These are phyloP conservation scores for Calonectria pseudoturangicola DNA, from an alignment of 2,329 filamentous ascomycete genomes.

Conservation along the genomic window DNA sequence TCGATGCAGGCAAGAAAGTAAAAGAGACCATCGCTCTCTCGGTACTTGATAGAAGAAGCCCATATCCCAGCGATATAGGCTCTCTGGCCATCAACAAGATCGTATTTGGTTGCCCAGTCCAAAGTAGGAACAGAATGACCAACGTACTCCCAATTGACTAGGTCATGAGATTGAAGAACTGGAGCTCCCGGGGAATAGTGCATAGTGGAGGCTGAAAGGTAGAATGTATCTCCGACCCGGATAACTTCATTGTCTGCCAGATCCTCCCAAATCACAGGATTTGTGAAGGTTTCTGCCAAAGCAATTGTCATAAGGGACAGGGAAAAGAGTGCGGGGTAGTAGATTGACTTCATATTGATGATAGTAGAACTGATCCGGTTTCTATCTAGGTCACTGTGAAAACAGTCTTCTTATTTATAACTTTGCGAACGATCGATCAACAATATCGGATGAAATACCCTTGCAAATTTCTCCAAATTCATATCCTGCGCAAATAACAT, in stretches of 20 bases:
- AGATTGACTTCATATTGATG: background rate
- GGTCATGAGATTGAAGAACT: conserved; percentile 72
- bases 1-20: conserved; percentile 77
- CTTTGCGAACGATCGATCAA: background rate
- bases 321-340: background rate
- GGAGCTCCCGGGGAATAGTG: conserved; percentile 75
- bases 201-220: conserved; percentile 74
- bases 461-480: background rate
- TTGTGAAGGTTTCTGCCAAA: conserved; percentile 59
- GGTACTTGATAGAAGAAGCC: conserved; percentile 73
- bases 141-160: conserved; percentile 70
- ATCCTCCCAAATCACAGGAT: conserved; percentile 74
- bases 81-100: conserved; percentile 62
- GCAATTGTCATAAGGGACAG: background rate
- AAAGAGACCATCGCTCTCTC: conserved; percentile 67
- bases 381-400: background rate
- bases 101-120: conserved; percentile 68
- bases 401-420: background rate
- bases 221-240: conserved; percentile 69
- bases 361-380: background rate
- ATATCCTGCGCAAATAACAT: background rate
- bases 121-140: conserved; percentile 67
- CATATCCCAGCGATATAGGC: conserved; percentile 73
- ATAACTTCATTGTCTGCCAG: conserved; percentile 73
- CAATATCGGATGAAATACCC: background rate